Base-by-base conservation (phyloP, 345 rosid genomes). In the Pelargonium nanum region DNA sequence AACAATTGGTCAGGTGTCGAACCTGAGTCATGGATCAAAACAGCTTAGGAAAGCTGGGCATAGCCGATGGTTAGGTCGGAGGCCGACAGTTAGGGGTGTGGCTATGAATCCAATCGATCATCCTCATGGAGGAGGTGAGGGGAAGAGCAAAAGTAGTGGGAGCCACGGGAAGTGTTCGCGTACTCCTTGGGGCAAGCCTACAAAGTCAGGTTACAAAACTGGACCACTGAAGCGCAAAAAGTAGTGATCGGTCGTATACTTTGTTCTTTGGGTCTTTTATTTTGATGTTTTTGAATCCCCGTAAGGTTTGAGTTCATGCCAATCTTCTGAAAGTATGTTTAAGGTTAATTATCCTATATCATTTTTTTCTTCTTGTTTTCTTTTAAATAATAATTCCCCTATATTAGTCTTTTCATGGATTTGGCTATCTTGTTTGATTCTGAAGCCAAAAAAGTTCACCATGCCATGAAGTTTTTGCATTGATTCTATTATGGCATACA, bases 101-200 rank as follows among this genome's bases (percentile, higher is more conserved):
- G 95, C 93, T 0, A 89, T 83, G 91, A 87, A 87, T 68, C 96
- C 98, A 0, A 72, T 86, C 16, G 98, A 89, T 71, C 96, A 91
- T 76, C 95, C 96, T 60, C 96, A 86, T n/a, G 95, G 96, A 74
- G 96, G 98, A 58, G 98, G 98, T 67, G 98, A 91, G 71, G 96
- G 96, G 52, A 74, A 80, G 50, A 91, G 95, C 74, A 91, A 88
- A 65, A 88, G 98, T 80, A 83, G 92, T 26, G 86, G 98, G 22
- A 69, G 72, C 26, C 56, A 65, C 30, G 94, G 97, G 48, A 72
- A 83, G 60, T 75, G 78, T 44, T 91, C 97, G 0, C 79, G 61
- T 19, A 84, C 83, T 0, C 95, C 96, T 2, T 91, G 96, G 96
- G 98, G 98, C 25, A 91, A 91, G 77, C 98, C 96, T 4, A 74